Base-by-base conservation (phyloP, 371 early-diverging fungal genomes). In the Mortierella sp. region DNA sequence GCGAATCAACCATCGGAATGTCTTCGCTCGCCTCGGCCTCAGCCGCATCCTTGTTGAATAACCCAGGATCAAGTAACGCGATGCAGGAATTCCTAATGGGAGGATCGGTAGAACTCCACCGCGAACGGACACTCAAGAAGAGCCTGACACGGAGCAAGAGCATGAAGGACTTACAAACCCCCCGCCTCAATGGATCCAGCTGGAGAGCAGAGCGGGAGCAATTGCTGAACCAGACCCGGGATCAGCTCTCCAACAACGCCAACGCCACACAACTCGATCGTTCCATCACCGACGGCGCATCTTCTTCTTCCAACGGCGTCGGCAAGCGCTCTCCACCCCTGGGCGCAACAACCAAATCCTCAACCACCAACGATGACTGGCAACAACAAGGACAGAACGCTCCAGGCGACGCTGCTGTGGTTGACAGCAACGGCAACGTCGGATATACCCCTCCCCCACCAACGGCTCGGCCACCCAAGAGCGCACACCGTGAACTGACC, bases 131-230 rank as follows among this genome's bases (percentile, higher is more conserved):
- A 8, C 65, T 82, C 70, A 86, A 86, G 75, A 86, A 82, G 78
- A 86, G 80, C 41, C 71, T 86, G 16, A 72, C 78, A 5, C 71
- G 87, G 55, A 86, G 87, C 74, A 86, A 86, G 76, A 86, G 87
- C 54, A 58, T 86, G 56, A 86, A 86, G 68, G 87, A 86, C 21
- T 72, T 86, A 29, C 82, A 82, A 27, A 74, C 85, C 18, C 1
- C 87, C 35, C 54, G 87, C 18, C 44, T 86, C 12, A 82, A 79
- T 29, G 76, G 84, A 2, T 77, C 79, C 3, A 81, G 79, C 16
- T 86, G 87, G 87, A 71, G 87, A 68, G 80, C 87, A 18, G 87
- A 86, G 51, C 77, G 82, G 16, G 84, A 84, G 35, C 81, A 76
- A 10, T 43, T 83, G 46, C 16, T 83, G 75, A 77, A 43, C 65